These are phyloP conservation scores for Solanum paucissectum DNA, from an alignment of 257 asterid species.

Conservation along the genomic window DNA sequence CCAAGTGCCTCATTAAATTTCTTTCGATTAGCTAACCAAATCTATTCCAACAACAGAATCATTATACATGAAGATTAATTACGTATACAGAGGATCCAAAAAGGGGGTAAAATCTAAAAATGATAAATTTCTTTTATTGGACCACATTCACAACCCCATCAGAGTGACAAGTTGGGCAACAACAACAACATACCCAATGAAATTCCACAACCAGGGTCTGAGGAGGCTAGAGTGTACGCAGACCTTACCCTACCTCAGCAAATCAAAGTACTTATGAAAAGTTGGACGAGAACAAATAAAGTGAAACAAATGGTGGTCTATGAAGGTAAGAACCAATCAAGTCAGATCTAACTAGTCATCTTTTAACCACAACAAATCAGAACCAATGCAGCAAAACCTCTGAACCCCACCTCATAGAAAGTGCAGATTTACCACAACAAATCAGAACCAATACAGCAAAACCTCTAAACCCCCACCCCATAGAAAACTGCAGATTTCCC, in stretches of 20 bases:
- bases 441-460: background rate
- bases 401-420: background rate
- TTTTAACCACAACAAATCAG: background rate
- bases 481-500: background rate
- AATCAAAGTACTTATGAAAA: background rate
- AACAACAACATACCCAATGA: background rate
- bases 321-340: background rate
- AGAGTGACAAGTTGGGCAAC: background rate
- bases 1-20: background rate
- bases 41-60: background rate
- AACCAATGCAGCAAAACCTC: background rate
- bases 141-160: background rate
- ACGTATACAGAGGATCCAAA: background rate
- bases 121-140: background rate
- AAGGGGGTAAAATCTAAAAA: background rate
- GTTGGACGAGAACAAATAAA: background rate
- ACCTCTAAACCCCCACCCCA: background rate
- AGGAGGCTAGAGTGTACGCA: background rate
- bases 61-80: background rate
- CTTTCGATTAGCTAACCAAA: background rate
- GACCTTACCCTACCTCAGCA: background rate
- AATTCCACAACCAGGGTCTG: background rate
- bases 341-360: background rate
- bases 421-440: background rate
- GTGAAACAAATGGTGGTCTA: background rate